Percentiles rank a stretch among this genome's conserved stretches.
Conservation (phyloP, 139 green algal species). For the Parachlorella kessleri region DNA sequence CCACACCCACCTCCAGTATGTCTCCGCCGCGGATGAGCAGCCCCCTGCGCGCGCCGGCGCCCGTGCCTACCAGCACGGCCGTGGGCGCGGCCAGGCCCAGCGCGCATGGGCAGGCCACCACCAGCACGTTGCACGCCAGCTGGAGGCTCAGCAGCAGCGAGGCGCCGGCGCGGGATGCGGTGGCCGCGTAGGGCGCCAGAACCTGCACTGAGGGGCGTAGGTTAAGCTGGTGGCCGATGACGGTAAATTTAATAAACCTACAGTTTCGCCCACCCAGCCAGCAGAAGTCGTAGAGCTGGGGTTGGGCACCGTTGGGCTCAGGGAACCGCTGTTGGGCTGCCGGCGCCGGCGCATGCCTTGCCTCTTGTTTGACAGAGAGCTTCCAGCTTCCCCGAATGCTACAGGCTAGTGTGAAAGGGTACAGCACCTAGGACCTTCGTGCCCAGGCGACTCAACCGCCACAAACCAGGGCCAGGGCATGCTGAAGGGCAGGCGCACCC, state of each 20-base stretch:
- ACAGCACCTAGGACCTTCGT: too few relatives aligned
- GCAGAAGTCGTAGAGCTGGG: too few relatives aligned
- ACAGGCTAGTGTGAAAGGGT: too few relatives aligned
- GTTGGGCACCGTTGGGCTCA: too few relatives aligned
- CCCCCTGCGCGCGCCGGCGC: conserved; percentile 70
- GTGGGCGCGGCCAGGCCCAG: conserved; percentile 93
- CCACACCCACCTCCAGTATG: conserved; percentile 64
- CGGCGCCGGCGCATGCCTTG: too few relatives aligned
- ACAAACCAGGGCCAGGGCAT: not conserved
- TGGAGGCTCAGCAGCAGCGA: conserved; percentile 74
- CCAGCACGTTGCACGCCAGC: conserved; percentile 92
- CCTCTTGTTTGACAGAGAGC: too few relatives aligned
- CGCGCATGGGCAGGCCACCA: conserved; percentile 94
- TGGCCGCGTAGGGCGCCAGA: conserved; percentile 29
- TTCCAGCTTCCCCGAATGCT: too few relatives aligned
- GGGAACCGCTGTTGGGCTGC: too few relatives aligned
- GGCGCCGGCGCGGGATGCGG: conserved; percentile 22
- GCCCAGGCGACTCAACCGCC: too few relatives aligned
- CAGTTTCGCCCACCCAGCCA: too few relatives aligned
- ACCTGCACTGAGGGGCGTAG: conserved; percentile 36
- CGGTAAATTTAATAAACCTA: not conserved
- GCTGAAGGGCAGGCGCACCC: not conserved
- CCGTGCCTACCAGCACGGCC: conserved; percentile 90
- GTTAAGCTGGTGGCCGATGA: too few relatives aligned
- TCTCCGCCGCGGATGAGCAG: conserved; percentile 89